Conservation (phyloP, 176 grass and related monocot genomes). For the Lolium perenne region DNA sequence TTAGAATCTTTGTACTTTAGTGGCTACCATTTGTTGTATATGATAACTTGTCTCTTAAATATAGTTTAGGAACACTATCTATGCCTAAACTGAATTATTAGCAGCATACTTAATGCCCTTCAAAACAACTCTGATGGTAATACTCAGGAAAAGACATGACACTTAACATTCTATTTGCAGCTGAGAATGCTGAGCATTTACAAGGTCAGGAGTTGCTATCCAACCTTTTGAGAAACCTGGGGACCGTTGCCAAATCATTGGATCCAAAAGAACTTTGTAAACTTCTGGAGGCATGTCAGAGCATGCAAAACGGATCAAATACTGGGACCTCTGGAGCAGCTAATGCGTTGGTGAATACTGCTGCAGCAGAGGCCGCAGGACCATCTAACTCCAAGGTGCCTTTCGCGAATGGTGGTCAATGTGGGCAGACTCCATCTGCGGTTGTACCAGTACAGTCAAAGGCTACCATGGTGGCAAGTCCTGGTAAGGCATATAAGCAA, state of each 20-base stretch:
- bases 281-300: slow-evolving; percentile 74
- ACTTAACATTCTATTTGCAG: slow-evolving; percentile 55
- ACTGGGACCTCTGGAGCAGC: slow-evolving; percentile 67
- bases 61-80: slow-evolving; percentile 8
- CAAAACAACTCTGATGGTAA: slow-evolving; percentile 30
- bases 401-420: slow-evolving; percentile 48
- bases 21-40: not conserved
- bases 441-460: slow-evolving; percentile 56
- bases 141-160: slow-evolving; percentile 39
- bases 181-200: slow-evolving; percentile 63
- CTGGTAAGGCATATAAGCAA: slow-evolving; percentile 56
- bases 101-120: not conserved
- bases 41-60: slow-evolving; percentile 13
- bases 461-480: slow-evolving; percentile 51
- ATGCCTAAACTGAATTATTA: slow-evolving; percentile 25
- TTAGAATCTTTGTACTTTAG: slow-evolving; percentile 22
- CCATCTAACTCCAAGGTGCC: slow-evolving; percentile 55
- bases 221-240: slow-evolving; percentile 74
- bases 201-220: slow-evolving; percentile 74
- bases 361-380: slow-evolving; percentile 52
- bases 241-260: slow-evolving; percentile 76
- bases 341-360: slow-evolving; percentile 58
- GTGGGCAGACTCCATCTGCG: slow-evolving; percentile 55
- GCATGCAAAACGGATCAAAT: slow-evolving; percentile 72
- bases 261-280: slow-evolving; percentile 83